These are phyloP conservation scores for Polygonum aviculare DNA, from an alignment of 148 eudicot species.

Conservation along the genomic window DNA sequence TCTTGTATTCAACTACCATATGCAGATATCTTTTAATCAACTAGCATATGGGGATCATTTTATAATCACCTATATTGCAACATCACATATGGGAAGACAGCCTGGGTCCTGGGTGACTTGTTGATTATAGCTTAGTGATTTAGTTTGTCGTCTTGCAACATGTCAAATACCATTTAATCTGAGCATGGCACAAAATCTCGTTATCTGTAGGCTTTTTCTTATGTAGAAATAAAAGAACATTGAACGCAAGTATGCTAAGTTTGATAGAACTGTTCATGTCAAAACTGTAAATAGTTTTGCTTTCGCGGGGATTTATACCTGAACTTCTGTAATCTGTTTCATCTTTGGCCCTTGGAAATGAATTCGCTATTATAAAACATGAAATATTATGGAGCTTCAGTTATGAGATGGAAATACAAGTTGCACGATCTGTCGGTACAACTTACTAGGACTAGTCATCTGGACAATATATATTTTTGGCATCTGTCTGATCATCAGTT, in stretches of 20 bases:
- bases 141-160: neutral
- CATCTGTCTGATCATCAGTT: neutral
- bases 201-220: neutral
- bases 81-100: neutral
- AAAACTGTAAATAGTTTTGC: neutral
- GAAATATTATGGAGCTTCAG: neutral
- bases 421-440: neutral
- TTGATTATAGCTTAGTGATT: neutral
- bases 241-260: neutral
- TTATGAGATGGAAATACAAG: neutral
- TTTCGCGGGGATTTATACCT: neutral
- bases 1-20: neutral
- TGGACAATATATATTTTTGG: neutral
- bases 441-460: neutral
- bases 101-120: neutral
- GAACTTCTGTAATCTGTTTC: neutral
- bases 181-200: neutral
- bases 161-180: neutral
- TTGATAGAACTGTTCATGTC: neutral
- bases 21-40: neutral
- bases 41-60: neutral
- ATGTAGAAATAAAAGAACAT: neutral
- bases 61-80: neutral
- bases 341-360: neutral
- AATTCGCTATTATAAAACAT: neutral